Percentiles rank a stretch among this genome's conserved stretches.
These are phyloP conservation scores for Phytophthora meadii DNA, from an alignment of 352 stramenopile genomes.

Conservation along the genomic window DNA sequence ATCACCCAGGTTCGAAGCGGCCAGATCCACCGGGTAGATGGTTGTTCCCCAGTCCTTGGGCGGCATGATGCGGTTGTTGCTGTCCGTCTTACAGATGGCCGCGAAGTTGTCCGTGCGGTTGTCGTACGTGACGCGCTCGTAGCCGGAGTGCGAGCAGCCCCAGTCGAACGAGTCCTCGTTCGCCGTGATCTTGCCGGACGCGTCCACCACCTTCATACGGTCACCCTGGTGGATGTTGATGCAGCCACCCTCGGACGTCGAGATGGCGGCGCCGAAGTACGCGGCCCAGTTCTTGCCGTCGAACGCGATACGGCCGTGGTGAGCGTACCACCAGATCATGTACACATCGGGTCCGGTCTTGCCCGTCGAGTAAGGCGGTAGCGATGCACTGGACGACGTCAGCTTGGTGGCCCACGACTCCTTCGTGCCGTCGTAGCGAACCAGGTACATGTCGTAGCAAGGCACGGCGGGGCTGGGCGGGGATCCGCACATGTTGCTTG, in stretches of 20 bases:
- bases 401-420: constrained; percentile 69
- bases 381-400: constrained; percentile 51
- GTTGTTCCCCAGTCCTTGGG: constrained; percentile 56
- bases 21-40: constrained; percentile 66
- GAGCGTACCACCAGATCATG: constrained; percentile 80
- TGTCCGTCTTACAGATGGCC: constrained; percentile 73
- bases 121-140: constrained; percentile 69
- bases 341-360: constrained; percentile 56
- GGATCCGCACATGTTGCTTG: constrained; percentile 56
- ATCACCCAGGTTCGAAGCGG: constrained; percentile 54
- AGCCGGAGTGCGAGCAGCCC: constrained; percentile 67
- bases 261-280: constrained; percentile 68
- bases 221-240: constrained; percentile 80
- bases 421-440: constrained; percentile 55
- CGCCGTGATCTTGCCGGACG: constrained; percentile 47
- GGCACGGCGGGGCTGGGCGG: constrained; percentile 44
- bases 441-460: constrained; percentile 74
- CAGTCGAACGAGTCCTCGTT: constrained; percentile 57
- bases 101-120: constrained; percentile 50
- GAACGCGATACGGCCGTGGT: constrained; percentile 66
- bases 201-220: constrained; percentile 69
- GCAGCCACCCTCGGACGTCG: constrained; percentile 57
- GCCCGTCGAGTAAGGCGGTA: constrained; percentile 60
- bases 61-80: constrained; percentile 76
- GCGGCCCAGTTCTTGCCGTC: constrained; percentile 69